phyloP scores from a whole-genome alignment of 345 rosid species.

The Kernera saxatilis region DNA sequence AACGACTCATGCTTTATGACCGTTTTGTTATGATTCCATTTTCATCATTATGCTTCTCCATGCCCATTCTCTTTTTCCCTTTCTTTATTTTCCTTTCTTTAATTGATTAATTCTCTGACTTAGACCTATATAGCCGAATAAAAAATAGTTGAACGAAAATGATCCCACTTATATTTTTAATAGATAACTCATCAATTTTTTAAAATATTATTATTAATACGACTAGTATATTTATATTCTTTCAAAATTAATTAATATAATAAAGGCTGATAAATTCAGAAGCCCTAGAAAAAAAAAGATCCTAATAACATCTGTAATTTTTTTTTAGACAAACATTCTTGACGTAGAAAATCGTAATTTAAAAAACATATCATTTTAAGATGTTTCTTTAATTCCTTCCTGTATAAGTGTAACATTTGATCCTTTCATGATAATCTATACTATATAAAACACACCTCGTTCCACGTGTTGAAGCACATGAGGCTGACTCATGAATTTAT shows the following conservation, averaged over 20 bases:
- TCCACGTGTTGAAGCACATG: not conserved
- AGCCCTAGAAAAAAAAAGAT: not conserved
- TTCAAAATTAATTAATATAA: not conserved
- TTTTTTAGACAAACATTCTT: not conserved
- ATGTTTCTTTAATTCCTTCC: not conserved
- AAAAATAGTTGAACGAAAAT: not conserved
- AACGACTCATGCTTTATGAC: slow-evolving; percentile 15
- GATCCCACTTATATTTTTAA: not conserved
- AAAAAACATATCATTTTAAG: no score
- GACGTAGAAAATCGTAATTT: not conserved
- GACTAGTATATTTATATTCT: not conserved
- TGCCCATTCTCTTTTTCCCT: slow-evolving; percentile 4
- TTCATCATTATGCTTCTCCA: slow-evolving; percentile 22
- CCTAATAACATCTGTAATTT: not conserved
- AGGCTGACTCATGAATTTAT: not conserved
- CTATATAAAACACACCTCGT: not conserved
- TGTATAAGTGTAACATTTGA: not conserved
- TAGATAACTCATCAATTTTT: not conserved
- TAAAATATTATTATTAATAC: not conserved
- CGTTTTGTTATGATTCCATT: slow-evolving; percentile 12
- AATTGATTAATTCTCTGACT: slow-evolving; percentile 7
- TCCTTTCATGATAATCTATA: not conserved
- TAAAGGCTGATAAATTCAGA: no score
- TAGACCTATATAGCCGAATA: not conserved
- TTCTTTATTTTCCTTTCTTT: not conserved